phyloP scores from a whole-genome alignment of 768 basidiomycete species.

The Serendipita sp. region DNA sequence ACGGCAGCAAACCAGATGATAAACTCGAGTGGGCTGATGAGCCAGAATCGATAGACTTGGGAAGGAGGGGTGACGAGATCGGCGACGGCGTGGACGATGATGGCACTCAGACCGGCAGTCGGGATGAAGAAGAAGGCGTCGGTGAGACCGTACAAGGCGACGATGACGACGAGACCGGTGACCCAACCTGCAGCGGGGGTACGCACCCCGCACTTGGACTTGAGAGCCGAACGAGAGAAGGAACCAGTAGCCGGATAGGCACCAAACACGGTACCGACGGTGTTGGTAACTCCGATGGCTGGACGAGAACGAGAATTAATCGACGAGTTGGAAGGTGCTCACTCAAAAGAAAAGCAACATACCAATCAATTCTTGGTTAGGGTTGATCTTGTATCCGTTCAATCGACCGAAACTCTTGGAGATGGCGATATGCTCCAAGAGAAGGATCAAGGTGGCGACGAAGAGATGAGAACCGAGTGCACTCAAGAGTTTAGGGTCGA shows the following conservation, averaged over 20 bases:
- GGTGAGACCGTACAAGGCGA: constrained; percentile 89
- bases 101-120: constrained; percentile 63
- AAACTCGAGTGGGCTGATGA: constrained; percentile 84
- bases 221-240: constrained; percentile 94
- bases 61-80: constrained; percentile 75
- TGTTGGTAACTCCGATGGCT: constrained; percentile 95
- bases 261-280: constrained; percentile 71
- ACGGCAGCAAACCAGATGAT: constrained; percentile 79
- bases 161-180: constrained; percentile 75
- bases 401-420: constrained; percentile 92
- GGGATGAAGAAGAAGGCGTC: constrained; percentile 88
- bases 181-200: constrained; percentile 82
- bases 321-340: background rate
- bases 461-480: constrained; percentile 67
- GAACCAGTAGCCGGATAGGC: constrained; percentile 97
- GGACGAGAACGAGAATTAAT: constrained; percentile 87
- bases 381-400: constrained; percentile 71
- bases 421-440: constrained; percentile 94
- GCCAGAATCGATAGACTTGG: constrained; percentile 81
- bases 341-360: constrained; percentile 13
- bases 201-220: constrained; percentile 92
- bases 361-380: constrained; percentile 30
- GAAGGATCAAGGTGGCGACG: constrained; percentile 72
- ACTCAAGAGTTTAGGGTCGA: constrained; percentile 35
- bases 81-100: constrained; percentile 88